Evolutionary conservation across 2,329 filamentous ascomycete species (phyloP), one percentile per base, ranked within the genome.

Genomic region (Teratosphaeriaceae sp.): DNA sequence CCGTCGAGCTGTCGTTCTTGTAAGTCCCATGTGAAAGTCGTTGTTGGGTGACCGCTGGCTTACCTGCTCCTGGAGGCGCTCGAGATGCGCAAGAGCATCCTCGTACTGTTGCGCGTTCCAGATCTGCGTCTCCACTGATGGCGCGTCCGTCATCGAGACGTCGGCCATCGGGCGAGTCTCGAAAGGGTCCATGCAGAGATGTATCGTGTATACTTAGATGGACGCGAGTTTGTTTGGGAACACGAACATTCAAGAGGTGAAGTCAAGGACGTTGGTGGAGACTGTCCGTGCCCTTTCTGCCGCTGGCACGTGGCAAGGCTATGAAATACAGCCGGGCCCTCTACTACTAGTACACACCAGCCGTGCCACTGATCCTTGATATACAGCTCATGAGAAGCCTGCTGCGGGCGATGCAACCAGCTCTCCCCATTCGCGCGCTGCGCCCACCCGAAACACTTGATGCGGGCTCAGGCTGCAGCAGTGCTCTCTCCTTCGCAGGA

Each of bases 1-100:
- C 58, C 52, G 29, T 71, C 62, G 18, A 73, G 55, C 68, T 72
- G 40, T 3, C 6, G 19, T n/a, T n/a, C n/a, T n/a, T n/a, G n/a
- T n/a, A n/a, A n/a, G n/a, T n/a, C n/a, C n/a, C n/a, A n/a, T 29
- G 40, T 44, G 31, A 24, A 34, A 26, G 36, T 29, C 4, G 30
- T 22, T 23, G 5, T 7, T 18, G 42, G 11, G 16, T 16, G 13
- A 29, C 5, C 12, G 7, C 35, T 38, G 35, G 22, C 21, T 23
- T 48, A 69, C 70, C 56, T 71, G 64, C 31, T 63, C 57, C 49
- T 71, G 66, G 3, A 73, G 58, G 30, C 58, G 53, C 49, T 70
- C 67, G 16, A 73, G 59, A 35, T 66, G 63, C 24, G 66, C 66
- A 30, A 74, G 66, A 2, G 67, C 68, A 44, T 61, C 59, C 52